These are phyloP conservation scores for Botryotinia calthae DNA, from an alignment of 2,329 filamentous ascomycete genomes.

Conservation along the genomic window DNA sequence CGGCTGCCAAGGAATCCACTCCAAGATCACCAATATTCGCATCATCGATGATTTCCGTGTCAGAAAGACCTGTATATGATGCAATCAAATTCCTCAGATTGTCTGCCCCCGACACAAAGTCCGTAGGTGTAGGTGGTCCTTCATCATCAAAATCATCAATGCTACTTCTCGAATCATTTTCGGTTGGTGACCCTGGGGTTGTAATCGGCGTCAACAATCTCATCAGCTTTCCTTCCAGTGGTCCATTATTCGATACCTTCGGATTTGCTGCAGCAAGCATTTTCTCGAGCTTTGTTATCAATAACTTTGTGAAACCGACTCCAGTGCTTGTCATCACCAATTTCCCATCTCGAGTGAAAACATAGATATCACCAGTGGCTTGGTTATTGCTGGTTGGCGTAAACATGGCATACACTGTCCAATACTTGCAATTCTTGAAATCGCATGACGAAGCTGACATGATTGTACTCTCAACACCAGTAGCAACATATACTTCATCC, in stretches of 20 bases:
- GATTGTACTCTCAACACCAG: background rate
- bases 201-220: background rate
- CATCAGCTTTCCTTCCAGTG: background rate
- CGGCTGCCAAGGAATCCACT: constrained; percentile 41
- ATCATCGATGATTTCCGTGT: constrained; percentile 25
- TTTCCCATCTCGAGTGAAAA: constrained; percentile 12
- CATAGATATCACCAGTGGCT: constrained; percentile 17
- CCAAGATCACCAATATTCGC: constrained; percentile 39
- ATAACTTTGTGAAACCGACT: constrained; percentile 4
- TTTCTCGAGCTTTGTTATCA: constrained; percentile 4
- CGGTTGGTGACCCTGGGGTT: background rate
- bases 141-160: constrained; percentile 3
- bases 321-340: background rate
- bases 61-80: constrained; percentile 14
- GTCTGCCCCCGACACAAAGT: background rate
- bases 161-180: constrained; percentile 3
- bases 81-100: background rate
- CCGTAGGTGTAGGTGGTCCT: background rate
- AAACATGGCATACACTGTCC: constrained; percentile 20
- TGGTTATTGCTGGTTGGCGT: background rate
- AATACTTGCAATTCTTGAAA: background rate
- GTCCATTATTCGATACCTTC: background rate
- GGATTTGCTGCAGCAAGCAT: constrained; percentile 8
- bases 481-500: background rate
- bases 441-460: background rate